Base-by-base conservation (phyloP, 192 early-diverging fungal genomes). In the Backusella morwellensis region DNA sequence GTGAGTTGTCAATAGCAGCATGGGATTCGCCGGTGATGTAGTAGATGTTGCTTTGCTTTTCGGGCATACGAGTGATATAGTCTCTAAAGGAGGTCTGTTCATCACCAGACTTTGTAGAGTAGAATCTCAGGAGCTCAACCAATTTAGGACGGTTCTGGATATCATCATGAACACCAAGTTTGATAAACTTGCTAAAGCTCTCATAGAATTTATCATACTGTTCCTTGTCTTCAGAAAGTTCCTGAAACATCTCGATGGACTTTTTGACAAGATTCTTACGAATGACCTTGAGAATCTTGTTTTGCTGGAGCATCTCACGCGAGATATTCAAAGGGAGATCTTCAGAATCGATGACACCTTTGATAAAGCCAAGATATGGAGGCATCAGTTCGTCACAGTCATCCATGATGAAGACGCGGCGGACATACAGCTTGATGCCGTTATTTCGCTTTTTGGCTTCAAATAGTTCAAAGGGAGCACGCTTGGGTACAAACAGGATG, bases 41-140 rank as follows among this genome's bases (percentile, higher is more conserved):
- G 91, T 99, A 99, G 87, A 99, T 99, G 90, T 95, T 93, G 93
- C 98, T 97, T 88, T 99, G 98, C 93, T 97, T 97, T 90, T 98
- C 97, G 86, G 96, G 95, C 98, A 99, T 99, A 85, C 98, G 98
- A 76, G 96, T 98, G 79, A 99, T 90, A 83, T 99, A 99, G 91
- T 99, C 98, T 93, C 98, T 98, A 84, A 99, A 88, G 70, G 97
- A 98, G 79, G 96, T 97, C 88, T 93, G 85, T 87, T 99, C 97
- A 80, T 99, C 97, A 68, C 91, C 92, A 82, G 97, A 99, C 92
- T 97, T 98, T 91, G 98, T 98, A 76, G 97, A 97, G 94, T 94
- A 85, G 92, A 93, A 99, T 80, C 97, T 94, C 77, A 99, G 92
- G 76, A 99, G 91, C 76, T 99, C 96, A 82, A 97, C 91, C 77